Evolutionary conservation across 2,329 filamentous ascomycete genomes (phyloP).

Genomic region (Venturia asperata): DNA sequence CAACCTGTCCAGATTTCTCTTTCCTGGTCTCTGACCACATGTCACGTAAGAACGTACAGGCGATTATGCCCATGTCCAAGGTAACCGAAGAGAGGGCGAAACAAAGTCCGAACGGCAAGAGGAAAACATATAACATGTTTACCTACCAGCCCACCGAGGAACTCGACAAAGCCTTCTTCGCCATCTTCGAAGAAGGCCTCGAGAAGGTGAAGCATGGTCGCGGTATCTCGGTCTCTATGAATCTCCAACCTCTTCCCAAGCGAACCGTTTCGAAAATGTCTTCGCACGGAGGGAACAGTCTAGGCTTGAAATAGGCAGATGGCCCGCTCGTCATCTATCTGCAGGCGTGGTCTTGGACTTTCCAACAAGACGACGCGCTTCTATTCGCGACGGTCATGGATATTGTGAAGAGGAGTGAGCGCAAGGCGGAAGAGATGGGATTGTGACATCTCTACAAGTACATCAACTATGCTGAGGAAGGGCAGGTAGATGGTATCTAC

Average conservation of each 20-base stretch:
- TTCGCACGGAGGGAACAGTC: constrained; percentile 7
- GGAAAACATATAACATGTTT: constrained; percentile 11
- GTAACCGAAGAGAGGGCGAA: background rate
- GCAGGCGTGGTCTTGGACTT: constrained; percentile 3
- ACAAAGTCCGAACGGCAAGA: background rate
- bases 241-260: background rate
- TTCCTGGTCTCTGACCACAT: too few species aligned
- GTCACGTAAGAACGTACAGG: background rate
- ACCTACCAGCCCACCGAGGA: constrained; percentile 1
- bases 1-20: too few species aligned
- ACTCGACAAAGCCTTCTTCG: constrained; percentile 1
- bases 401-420: background rate
- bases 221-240: background rate
- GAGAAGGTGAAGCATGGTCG: constrained; percentile 6
- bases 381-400: background rate
- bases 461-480: constrained; percentile 40
- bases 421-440: constrained; percentile 20
- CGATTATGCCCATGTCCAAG: background rate
- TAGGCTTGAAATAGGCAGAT: constrained; percentile 10
- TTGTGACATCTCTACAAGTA: constrained; percentile 35
- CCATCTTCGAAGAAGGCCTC: background rate
- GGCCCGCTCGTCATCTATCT: background rate
- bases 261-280: background rate
- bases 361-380: constrained; percentile 11
- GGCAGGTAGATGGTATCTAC: constrained; percentile 36